Evolutionary conservation across 106 monocot genomes (phyloP).

Genomic region (Dioscorea alata): DNA sequence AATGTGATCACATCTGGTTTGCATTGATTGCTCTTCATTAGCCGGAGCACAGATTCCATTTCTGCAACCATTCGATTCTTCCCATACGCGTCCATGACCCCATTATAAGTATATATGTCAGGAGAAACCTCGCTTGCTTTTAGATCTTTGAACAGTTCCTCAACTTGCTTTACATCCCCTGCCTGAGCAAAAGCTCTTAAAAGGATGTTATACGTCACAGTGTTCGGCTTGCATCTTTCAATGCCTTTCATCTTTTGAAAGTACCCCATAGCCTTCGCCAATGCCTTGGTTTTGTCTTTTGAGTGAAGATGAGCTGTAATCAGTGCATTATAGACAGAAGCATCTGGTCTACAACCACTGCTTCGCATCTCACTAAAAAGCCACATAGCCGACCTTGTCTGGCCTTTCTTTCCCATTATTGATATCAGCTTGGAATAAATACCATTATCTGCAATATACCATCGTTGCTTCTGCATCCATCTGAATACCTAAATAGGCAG

Average conservation of each 20-base stretch:
- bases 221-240: conserved; percentile 80
- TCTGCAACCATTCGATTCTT: conserved; percentile 87
- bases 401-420: conserved; percentile 97
- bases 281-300: conserved; percentile 67
- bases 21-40: conserved; percentile 70
- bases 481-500: conserved; percentile 63
- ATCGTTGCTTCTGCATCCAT: conserved; percentile 98
- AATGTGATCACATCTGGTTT: conserved; percentile 83
- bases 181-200: conserved; percentile 87
- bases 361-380: conserved; percentile 93
- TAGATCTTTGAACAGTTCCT: conserved; percentile 73
- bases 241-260: conserved; percentile 92
- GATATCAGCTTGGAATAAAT: conserved; percentile 96
- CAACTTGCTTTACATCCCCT: conserved; percentile 63
- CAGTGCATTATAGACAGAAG: conserved; percentile 87
- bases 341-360: conserved; percentile 88
- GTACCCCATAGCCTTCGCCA: conserved; percentile 73
- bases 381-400: conserved; percentile 99
- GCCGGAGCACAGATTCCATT: conserved; percentile 70
- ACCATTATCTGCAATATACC: conserved; percentile 97
- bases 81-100: conserved; percentile 95
- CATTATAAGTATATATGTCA: conserved; percentile 85
- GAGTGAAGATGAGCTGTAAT: conserved; percentile 90
- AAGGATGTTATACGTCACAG: conserved; percentile 93
- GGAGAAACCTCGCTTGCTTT: conserved; percentile 51